A percentile compares a stretch with the other conserved stretches of the same genome.
Conservation (phyloP, 345 rosid genomes). For the Turnera subulata region DNA sequence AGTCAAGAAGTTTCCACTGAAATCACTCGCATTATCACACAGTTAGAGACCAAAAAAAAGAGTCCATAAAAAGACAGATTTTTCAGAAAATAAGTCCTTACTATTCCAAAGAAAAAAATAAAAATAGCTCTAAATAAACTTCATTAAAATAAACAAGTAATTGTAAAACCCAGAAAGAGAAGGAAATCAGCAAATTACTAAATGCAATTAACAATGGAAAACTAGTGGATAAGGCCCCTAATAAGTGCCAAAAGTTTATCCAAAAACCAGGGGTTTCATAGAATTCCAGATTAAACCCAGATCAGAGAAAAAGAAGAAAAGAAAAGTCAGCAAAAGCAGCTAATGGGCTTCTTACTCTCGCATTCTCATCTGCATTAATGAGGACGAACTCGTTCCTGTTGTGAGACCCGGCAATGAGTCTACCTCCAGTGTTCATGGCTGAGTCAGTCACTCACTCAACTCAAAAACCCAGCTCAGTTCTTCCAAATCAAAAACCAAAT, state of each 20-base stretch:
- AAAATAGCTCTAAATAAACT: neutral
- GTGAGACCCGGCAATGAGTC: constrained; percentile 94
- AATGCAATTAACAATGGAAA: neutral
- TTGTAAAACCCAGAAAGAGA: neutral
- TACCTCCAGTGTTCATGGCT: constrained; percentile 80
- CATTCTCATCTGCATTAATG: constrained; percentile 86
- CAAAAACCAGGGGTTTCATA: neutral
- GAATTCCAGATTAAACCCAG: constrained; percentile 19
- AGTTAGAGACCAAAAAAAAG: neutral
- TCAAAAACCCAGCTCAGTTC: constrained; percentile 1
- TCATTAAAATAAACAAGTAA: too few relatives aligned
- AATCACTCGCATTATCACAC: neutral
- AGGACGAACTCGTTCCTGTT: constrained; percentile 92
- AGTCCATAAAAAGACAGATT: neutral
- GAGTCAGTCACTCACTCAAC: constrained; percentile 2
- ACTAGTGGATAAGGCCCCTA: neutral
- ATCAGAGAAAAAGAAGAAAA: constrained; percentile 29
- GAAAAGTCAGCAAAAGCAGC: constrained; percentile 1
- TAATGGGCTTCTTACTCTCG: constrained; percentile 47
- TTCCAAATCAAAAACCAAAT: neutral
- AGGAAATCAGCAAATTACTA: neutral
- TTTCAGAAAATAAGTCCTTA: neutral
- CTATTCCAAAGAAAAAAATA: neutral
- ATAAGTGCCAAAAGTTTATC: neutral
- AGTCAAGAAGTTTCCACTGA: neutral